Evolutionary conservation across 1,284 basidiomycete species (phyloP).

Genomic region (Austroboletus novae-zelandiae): DNA sequence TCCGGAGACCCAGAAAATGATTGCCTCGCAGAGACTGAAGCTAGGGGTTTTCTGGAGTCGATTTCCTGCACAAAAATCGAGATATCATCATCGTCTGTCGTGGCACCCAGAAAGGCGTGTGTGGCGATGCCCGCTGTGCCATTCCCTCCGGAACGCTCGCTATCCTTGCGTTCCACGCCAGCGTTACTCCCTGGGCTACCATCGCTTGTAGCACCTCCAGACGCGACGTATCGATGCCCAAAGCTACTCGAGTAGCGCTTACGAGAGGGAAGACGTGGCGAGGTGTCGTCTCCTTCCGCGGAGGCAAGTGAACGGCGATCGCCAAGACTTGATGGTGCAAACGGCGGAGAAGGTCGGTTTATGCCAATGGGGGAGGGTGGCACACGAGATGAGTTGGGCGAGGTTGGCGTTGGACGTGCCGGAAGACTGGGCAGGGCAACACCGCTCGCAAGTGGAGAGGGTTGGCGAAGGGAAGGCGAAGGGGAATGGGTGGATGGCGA

Average conservation of each 20-base stretch:
- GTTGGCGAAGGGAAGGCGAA: conserved; percentile 45
- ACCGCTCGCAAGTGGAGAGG: conserved; percentile 40
- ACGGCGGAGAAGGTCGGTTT: conserved; percentile 44
- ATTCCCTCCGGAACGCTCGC: conserved; percentile 12
- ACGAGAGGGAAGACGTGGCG: conserved; percentile 33
- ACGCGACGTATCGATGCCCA: conserved; percentile 57
- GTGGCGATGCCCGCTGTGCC: conserved; percentile 6
- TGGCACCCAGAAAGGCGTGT: conserved; percentile 44
- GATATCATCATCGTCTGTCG: conserved; percentile 71
- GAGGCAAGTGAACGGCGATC: conserved; percentile 40
- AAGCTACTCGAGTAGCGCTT: conserved; percentile 71
- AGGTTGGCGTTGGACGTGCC: conserved; percentile 35
- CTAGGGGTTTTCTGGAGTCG: conserved; percentile 60
- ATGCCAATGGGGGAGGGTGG: conserved; percentile 44
- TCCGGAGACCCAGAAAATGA: conserved; percentile 6
- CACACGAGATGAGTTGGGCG: conserved; percentile 42
- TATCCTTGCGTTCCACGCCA: conserved; percentile 25
- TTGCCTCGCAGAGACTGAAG: conserved; percentile 18
- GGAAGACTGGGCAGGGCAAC: conserved; percentile 28
- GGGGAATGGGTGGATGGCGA: conserved; percentile 49
- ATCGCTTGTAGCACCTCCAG: conserved; percentile 41
- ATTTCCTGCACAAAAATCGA: conserved; percentile 74
- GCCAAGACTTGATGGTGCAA: conserved; percentile 47
- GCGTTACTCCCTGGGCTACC: conserved; percentile 34
- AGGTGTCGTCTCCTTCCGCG: conserved; percentile 32